Percentiles rank a stretch among this genome's conserved stretches.
Conservation (phyloP, 805 yeast species). For the Komagataella phaffii region DNA sequence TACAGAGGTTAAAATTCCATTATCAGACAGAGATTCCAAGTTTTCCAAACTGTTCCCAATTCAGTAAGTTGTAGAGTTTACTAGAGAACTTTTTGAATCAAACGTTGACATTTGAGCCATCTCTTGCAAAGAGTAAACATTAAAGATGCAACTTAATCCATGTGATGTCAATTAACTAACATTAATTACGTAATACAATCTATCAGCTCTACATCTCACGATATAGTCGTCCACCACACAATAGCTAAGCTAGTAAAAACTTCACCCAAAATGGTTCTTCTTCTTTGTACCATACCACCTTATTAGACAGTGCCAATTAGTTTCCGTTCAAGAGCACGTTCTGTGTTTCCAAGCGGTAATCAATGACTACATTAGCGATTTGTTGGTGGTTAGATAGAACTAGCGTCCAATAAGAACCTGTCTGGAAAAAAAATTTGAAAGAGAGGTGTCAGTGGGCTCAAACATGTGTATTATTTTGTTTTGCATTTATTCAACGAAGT, state of each 20-base stretch:
- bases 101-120: too few relatives aligned
- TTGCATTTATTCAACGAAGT: not conserved
- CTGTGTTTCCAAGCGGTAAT: not conserved
- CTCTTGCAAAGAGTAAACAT: too few relatives aligned
- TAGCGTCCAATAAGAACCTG: constrained; percentile 29
- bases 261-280: not conserved
- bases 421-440: constrained; percentile 29
- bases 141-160: too few relatives aligned
- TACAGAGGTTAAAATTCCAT: too few relatives aligned
- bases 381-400: constrained; percentile 28
- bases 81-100: too few relatives aligned
- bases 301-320: constrained; percentile 2
- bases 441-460: constrained; percentile 40
- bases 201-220: not conserved
- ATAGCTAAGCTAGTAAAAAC: not conserved
- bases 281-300: constrained; percentile 3
- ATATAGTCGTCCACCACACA: not conserved
- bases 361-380: not conserved
- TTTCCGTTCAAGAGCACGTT: not conserved
- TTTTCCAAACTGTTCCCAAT: too few relatives aligned
- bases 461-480: constrained; percentile 12
- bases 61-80: too few relatives aligned
- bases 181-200: not conserved
- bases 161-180: not conserved
- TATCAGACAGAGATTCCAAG: too few relatives aligned